phyloP scores from a whole-genome alignment of 2,329 filamentous ascomycete species.

The Calonectria hawksworthii region DNA sequence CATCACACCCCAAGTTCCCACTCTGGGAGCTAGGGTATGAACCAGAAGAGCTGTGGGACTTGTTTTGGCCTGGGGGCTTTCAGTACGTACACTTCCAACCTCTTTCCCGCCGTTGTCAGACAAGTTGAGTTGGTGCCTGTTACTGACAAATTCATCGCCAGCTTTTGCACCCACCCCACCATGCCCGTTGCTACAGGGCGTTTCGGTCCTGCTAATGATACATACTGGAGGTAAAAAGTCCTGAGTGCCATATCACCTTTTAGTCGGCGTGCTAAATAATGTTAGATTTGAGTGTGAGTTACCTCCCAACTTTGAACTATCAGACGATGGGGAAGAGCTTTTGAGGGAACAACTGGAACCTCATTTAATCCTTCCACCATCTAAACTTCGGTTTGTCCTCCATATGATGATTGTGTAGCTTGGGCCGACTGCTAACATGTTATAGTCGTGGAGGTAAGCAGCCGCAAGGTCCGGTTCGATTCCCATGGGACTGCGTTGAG shows the following conservation, averaged over 20 bases:
- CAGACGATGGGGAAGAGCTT: not conserved
- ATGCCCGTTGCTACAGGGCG: not conserved
- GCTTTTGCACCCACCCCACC: not conserved
- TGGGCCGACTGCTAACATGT: not conserved
- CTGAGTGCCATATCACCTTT: not conserved
- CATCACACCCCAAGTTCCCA: conserved; percentile 6
- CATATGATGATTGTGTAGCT: too few relatives aligned
- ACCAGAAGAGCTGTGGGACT: not conserved
- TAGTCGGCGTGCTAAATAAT: not conserved
- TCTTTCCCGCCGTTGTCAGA: too few relatives aligned
- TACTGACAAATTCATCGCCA: not conserved
- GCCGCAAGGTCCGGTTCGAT: not conserved
- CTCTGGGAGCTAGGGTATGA: conserved; percentile 8
- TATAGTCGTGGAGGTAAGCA: not conserved
- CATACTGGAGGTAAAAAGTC: not conserved
- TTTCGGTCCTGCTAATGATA: not conserved
- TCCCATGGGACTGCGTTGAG: not conserved
- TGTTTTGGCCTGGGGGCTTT: not conserved
- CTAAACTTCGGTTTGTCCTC: not conserved
- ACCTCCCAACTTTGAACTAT: not conserved
- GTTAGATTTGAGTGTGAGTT: not conserved
- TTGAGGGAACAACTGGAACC: not conserved
- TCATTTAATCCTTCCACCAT: not conserved
- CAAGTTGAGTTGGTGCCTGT: not conserved
- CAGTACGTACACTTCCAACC: not conserved